Evolutionary conservation across 345 rosid species (phyloP), one percentile per base, ranked within the genome.

Genomic region (Acer negundo): DNA sequence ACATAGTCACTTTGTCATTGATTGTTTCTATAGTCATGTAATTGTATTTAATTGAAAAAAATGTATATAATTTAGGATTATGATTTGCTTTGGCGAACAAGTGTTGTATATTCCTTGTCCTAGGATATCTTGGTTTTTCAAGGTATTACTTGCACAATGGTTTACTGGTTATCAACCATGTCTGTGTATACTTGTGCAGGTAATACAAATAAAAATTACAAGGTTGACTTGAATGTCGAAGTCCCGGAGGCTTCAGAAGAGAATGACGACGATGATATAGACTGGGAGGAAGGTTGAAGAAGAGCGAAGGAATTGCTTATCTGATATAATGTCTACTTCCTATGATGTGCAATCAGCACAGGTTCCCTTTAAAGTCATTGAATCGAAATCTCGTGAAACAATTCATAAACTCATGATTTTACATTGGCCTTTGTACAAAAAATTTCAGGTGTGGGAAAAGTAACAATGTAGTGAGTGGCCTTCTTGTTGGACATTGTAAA

Each of bases 221-320:
- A 85, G 89, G 88, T 95, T 46, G 97, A 93, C 87, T 85, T 93
- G 89, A 95, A 95, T 81, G 89, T 82, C 15, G 95, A 93, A 89
- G 97, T 95, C 11, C 2, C 26, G 0, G 92, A 88, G 67, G 87
- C 92, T 79, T 86, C 90, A 35, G 90, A 76, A 58, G 97, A 89
- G 35, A 35, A 35, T 0, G 94, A 93, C 0, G 97, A 92, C 2
- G 98, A 93, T 16, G 95, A 89, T 55, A 76, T 90, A 13, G 97
- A 90, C 61, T 93, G 99, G 98, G 97, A 93, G 88, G 97, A 95
- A 90, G 97, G 90, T 68, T 92, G 80, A 91, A 62, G 80, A 91
- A 62, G 72, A 22, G 40, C 19, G 31, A 46, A 20, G 74, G 69
- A 35, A 5, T 35, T 35, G 38, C 38, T 35, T 35, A 4, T 6